Evolutionary conservation across 768 basidiomycete genomes (phyloP), one percentile per base, ranked within the genome.

Genomic region (Tulasnella sp.): DNA sequence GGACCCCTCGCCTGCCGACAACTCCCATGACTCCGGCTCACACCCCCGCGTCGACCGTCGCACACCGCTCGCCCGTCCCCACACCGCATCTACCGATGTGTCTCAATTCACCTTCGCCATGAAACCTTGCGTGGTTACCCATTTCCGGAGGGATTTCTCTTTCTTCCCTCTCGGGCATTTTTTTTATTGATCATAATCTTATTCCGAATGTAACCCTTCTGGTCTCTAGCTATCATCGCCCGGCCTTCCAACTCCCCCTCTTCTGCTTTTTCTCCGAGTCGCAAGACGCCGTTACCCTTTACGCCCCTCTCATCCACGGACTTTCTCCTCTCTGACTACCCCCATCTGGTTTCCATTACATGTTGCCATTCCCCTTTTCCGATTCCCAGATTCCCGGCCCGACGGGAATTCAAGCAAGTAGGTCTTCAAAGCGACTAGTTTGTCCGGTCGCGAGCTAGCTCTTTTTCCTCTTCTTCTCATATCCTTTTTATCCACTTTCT

Each of bases 41-140:
- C 71, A 72, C 71, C n/a, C 71, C 71, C n/a, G 71, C 71, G 23
- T 72, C 71, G 6, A 72, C 71, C 29, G 71, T 72, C 71, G 71
- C 71, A 2, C 61, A 67, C 70, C 44, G 70, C 9, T 72, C 70
- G 3, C 70, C 70, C 70, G 11, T 72, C 37, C 70, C 37, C 70
- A 72, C 70, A 72, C 70, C 70, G 20, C 37, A 46, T 72, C 37
- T 40, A 39, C 70, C 70, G 9, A 40, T 46, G 44, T 46, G 70
- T 72, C 44, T 72, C 6, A 39, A 72, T 7, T 72, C 70, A 16
- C 37, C 70, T 26, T 72, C 70, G 20, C 70, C 70, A 13, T 72
- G 10, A 44, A 46, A 42, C 26, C 26, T 20, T 11, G 48, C 26
- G 61, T 67, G 29, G 61, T 67, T 67, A 67, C 61, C 26, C 61